Evolutionary conservation across 2,329 filamentous ascomycete genomes (phyloP).

Genomic region (Epichloe baconii): DNA sequence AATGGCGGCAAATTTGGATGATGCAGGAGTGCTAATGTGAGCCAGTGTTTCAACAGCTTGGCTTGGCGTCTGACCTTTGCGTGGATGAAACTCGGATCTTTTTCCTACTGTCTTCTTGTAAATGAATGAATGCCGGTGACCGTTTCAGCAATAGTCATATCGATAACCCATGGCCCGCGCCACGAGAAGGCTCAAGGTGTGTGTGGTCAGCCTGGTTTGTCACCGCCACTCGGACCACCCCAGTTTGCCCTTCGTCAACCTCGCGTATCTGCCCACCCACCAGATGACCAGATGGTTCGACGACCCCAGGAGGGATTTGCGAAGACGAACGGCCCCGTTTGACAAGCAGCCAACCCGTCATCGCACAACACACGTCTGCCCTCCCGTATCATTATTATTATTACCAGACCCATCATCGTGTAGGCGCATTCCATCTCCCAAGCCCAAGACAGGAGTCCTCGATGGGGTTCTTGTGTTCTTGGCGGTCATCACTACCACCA

Average conservation of each 20-base stretch:
- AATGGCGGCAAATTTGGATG: too few relatives aligned
- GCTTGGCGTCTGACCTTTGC: background rate
- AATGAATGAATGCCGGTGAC: background rate
- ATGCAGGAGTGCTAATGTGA: too few relatives aligned
- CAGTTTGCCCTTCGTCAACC: background rate
- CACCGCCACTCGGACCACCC: too few relatives aligned
- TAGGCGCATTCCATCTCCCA: background rate
- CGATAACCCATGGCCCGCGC: too few relatives aligned
- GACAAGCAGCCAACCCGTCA: background rate
- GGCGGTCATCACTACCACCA: background rate
- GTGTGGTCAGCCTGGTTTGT: too few relatives aligned
- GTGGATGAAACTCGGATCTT: background rate
- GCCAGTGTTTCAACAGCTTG: constrained; percentile 4
- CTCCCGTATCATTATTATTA: too few relatives aligned
- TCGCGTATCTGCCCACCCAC: background rate
- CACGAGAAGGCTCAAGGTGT: too few relatives aligned
- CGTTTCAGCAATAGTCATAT: background rate
- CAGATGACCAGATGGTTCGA: background rate
- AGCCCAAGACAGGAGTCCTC: background rate
- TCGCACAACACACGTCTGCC: background rate
- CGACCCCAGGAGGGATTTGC: background rate
- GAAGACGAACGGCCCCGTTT: background rate
- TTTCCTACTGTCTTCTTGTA: background rate
- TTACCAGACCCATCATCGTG: background rate
- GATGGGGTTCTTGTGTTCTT: background rate